Evolutionary conservation across 1,284 basidiomycete species (phyloP), one percentile per base, ranked within the genome.

Genomic region (Cutaneotrichosporon cutaneum): DNA sequence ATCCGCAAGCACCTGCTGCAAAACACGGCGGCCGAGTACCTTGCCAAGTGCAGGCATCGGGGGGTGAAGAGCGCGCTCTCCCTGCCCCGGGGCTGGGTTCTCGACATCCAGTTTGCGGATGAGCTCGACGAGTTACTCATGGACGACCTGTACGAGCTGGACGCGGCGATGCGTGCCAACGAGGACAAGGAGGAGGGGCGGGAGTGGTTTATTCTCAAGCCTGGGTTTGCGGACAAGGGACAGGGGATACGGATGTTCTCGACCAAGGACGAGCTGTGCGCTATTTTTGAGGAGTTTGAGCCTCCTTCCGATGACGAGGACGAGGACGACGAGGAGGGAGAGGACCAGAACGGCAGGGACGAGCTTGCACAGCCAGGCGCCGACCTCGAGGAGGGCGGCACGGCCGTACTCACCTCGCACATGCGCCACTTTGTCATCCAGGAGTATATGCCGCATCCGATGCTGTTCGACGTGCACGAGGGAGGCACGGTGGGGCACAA

Each of bases 401-500:
- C 89, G 2, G 82, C 84, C n/a, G 85, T 95, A 9, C 81, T 87
- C 53, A 89, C 86, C 16, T 93, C 92, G n/a, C 95, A 97, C 68
- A 83, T 99, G 44, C 85, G 95, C 35, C 92, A 98, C 79, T 99
- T 98, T 79, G 93, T 99, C 22, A 88, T 98, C 56, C 96, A 99
- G 92, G 90, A 94, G 81, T 97, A 96, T 76, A 76, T 95, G 4
- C 75, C 83, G 11, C 82, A 82, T 11, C 93, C 94, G 0, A 78
- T 98, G 1, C 83, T 97, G 2, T 69, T 95, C 39, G 88, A 92
- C 74, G 88, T 90, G 16, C 72, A 45, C 48, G 51, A 63, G n/a
- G 48, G 36, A n/a, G 24, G 27, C n/a, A 9, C 33, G 7, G 24
- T 54, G 5, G 88, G 89, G 24, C 82, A 85, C 73, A 92, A 92